Evolutionary conservation across 2,329 filamentous ascomycete genomes (phyloP), one percentile per base, ranked within the genome.

Genomic region (Curvularia sp.): DNA sequence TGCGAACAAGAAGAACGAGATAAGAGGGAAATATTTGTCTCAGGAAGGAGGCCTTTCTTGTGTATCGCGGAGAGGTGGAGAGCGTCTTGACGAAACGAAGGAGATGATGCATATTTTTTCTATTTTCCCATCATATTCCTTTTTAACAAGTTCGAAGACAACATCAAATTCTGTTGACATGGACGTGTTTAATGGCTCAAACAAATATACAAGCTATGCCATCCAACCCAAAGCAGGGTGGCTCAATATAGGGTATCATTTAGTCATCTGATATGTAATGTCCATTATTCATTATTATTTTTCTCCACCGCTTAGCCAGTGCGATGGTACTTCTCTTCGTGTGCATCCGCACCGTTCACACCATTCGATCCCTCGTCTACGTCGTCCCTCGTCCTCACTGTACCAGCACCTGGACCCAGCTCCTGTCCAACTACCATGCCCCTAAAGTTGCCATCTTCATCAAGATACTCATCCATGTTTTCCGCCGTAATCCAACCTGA

Each of bases 401-500:
- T 77, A 2, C 77, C 77, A 2, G 77, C 77, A 19, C 76, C 76
- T 30, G 74, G 73, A 19, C 75, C 76, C 32, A 78, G 50, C 36
- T 68, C 67, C 30, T 63, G 66, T 1, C 70, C 70, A 49, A 70
- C 55, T 3, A 73, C 65, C 49, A 62, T 65, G 2, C 74, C 76
- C 32, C 64, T 68, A 25, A 78, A 78, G 45, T 78, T 78, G 1
- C 77, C 77, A 30, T 78, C 66, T 46, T 74, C 77, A 56, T 79
- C 76, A 45, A 75, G 49, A 72, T 87, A 96, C 66, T 96, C 86
- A 63, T 89, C 83, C 74, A 96, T 88, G 69, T 97, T 98, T 55
- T 97, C 94, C 8, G 91, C 90, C 15, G 94, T 98, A 72, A 98
- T 93, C 91, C 91, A 94, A 0, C 90, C 90, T 0, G 86, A 86